Base-by-base conservation (phyloP, 2,329 filamentous ascomycete species). In the Aspergillus aculeatinus region DNA sequence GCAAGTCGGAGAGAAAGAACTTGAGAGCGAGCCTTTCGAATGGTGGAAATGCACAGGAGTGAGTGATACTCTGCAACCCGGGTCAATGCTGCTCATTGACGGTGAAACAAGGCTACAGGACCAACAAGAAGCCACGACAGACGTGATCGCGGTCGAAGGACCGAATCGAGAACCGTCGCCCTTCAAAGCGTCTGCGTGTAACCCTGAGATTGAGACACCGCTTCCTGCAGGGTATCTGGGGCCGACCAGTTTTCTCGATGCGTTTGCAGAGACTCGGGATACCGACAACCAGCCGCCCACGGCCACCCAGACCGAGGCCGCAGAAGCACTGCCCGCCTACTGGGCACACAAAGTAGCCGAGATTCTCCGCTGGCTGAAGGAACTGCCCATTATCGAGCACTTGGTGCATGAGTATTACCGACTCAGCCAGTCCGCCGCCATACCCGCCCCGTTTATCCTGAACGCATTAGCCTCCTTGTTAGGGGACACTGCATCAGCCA, bases 391-490 rank as follows among this genome's bases (percentile, higher is more conserved):
- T 1, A 63, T 68, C 14, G 55, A 68, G n/a, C 51, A 58, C 2
- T 35, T 68, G 0, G 63, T 72, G n/a, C 60, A 52, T 6, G 58
- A 39, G 16, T 56, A 48, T 31, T 60, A 60, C 25, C 23, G 16
- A 6, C 7, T 49, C 6, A 60, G 47, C 11, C 60, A 58, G 25
- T 16, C 58, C 5, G 50, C 47, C 39, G 25, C 51, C 11, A 23
- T 79, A 27, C 70, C 77, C 2, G 68, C 70, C 1, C 72, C 73
- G 29, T 63, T 80, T 1, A 65, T 75, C 5, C 60, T 76, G 4
- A 70, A 74, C 42, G 68, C 72, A 35, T 16, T 35, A 16, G 33
- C 33, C 33, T 16, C 33, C 11, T 35, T 35, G 3, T 12, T 16
- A 16, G 33, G 4, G 33, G 33, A 35, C 14, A 35, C 33, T 5